Evolutionary conservation across 352 stramenopile species (phyloP), one percentile per base, ranked within the genome.

Genomic region (Phytophthora europaea): DNA sequence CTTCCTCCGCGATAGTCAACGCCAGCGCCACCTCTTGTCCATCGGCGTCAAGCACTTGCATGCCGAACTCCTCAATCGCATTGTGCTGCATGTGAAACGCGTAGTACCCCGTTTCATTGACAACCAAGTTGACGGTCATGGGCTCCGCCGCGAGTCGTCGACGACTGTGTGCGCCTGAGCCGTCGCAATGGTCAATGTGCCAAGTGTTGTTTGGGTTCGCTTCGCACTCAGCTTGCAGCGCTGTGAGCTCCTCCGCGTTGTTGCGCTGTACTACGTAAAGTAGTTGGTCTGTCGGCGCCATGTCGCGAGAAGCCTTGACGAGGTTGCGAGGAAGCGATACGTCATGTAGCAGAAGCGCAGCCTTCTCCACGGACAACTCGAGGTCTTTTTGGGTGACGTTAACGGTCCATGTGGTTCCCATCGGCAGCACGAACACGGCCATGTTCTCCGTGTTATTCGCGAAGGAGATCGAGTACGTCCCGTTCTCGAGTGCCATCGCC

Each of bases 1-100:
- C 62, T 20, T 72, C 66, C 45, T 73, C 78, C 16, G 65, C 57
- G 10, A 93, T 50, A 6, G 65, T 64, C 22, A 79, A 6, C 10
- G 43, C 52, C 0, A 76, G 58, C 2, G 22, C 40, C 26, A 79
- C 38, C 28, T 73, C 48, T 60, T 62, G 54, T 23, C 33, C 62
- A 31, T 72, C 54, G 56, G 47, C 31, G 70, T 80, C 62, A 15
- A 75, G 23, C 40, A 80, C 64, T 77, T 77, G 72, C 75, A 85
- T 83, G 18, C 65, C 70, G 31, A 85, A 85, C 70, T 87, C 80
- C 9, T 76, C 72, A 12, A 85, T 73, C 13, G 80, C 80, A 40
- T 87, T 82, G 65, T 87, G 78, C 45, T 87, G 80, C 70, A 85
- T 79, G 67, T 87, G 80, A 54, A 87, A 70, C 36, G 78, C 80